Base-by-base conservation (phyloP, 106 monocot species). In the Dioscorea zingiberensis region DNA sequence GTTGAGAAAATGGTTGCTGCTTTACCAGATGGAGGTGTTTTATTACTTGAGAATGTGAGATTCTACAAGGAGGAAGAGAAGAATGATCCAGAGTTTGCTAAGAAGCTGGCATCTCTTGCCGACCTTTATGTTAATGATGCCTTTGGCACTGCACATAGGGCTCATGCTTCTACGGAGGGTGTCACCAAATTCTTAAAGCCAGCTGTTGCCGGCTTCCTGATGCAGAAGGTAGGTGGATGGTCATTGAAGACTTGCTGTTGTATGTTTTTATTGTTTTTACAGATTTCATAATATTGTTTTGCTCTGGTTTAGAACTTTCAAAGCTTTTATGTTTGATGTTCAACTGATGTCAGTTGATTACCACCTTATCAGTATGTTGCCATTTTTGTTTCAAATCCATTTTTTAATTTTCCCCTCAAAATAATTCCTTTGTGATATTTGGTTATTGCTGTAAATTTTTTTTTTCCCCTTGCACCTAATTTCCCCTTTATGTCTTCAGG, bases 41-140 rank as follows among this genome's bases (percentile, higher is more conserved):
- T 94, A 1, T 87, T 94, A 71, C 84, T 94, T 47, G 94, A 94
- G 74, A 94, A 94, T 64, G 94, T 94, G 15, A 78, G 94, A 46
- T 90, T 94, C 69, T 75, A 94, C 77, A 90, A 85, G 76, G 94
- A 94, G 72, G 94, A 94, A 77, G 94, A 94, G 76, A 94, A 94
- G 77, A 94, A 94, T 70, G 94, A 90, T 18, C 90, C 94, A 21
- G 94, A 87, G 64, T 94, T 90, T 78, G 84, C 94, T 29, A 81
- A 87, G 77, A 94, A 94, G 74, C 73, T 94, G 16, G 90, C 87
- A 27, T 71, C 87, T 55, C 77, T 94, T 67, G 94, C 94, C 64
- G 94, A 94, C 58, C 77, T 94, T 18, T 94, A 94, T 71, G 94
- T 94, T 2, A 94, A 94, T 67, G 94, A 94, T 82, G 94, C 90